Percentiles rank a stretch among this genome's conserved stretches.
Conservation (phyloP, 139 green algal species). For the Tetradesmus lagerheimii region DNA sequence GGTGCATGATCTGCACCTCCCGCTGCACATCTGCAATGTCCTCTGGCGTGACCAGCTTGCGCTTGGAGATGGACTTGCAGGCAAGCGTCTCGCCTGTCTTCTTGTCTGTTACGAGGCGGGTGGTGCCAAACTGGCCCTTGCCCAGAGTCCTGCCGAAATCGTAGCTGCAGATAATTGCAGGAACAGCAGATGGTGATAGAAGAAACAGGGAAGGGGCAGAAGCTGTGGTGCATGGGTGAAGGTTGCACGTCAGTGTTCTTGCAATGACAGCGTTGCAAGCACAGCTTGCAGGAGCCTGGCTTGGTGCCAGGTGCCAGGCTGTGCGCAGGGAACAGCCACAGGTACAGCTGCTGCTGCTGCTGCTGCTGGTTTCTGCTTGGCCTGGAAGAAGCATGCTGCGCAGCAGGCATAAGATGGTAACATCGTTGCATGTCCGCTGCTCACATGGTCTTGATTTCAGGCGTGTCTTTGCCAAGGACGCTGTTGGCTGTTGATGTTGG, state of each 20-base stretch:
- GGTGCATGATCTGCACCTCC: constrained; percentile 97
- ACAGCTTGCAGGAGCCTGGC: too few species aligned
- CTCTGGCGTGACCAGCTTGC: constrained; percentile 88
- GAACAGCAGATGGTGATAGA: neutral
- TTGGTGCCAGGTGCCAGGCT: too few species aligned
- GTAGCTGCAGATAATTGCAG: constrained; percentile 32
- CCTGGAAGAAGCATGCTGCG: neutral
- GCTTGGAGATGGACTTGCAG: constrained; percentile 96
- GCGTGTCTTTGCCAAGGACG: constrained; percentile 33
- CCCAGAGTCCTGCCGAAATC: constrained; percentile 70
- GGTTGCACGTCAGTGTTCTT: too few species aligned
- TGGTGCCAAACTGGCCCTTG: constrained; percentile 83
- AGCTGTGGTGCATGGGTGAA: too few species aligned
- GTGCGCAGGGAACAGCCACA: neutral
- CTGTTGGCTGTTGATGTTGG: neutral
- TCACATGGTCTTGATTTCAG: constrained; percentile 36
- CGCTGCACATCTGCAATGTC: constrained; percentile 96
- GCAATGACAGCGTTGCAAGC: too few species aligned
- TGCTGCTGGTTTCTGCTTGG: too few species aligned
- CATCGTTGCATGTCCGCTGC: too few species aligned
- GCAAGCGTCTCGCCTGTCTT: constrained; percentile 70
- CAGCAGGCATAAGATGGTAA: neutral
- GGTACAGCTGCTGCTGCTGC: neutral
- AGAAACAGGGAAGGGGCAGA: neutral
- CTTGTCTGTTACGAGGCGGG: constrained; percentile 66